Evolutionary conservation across 371 early-diverging fungal genomes (phyloP).

Genomic region (Actinomortierella ambigua): DNA sequence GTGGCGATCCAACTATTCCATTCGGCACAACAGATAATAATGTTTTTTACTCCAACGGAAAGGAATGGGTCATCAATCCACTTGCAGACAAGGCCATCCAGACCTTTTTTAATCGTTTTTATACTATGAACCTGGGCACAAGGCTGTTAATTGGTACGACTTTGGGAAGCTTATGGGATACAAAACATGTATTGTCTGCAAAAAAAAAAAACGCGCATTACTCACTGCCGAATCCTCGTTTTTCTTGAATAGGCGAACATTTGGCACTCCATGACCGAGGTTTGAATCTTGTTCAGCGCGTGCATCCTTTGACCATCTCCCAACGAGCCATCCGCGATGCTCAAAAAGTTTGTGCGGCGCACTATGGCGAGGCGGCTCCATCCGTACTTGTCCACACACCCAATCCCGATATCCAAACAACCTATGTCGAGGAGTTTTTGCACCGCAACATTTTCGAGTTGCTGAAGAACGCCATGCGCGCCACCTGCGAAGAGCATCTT

Average conservation of each 20-base stretch:
- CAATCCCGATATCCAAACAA: constrained; percentile 54
- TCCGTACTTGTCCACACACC: constrained; percentile 56
- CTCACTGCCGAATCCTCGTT: too few species aligned
- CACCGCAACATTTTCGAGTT: constrained; percentile 74
- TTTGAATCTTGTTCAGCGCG: constrained; percentile 60
- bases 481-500: constrained; percentile 52
- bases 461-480: constrained; percentile 62
- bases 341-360: constrained; percentile 53
- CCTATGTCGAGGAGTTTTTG: constrained; percentile 65
- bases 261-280: constrained; percentile 60
- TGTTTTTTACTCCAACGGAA: constrained; percentile 27
- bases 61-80: constrained; percentile 32
- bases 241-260: constrained; percentile 59
- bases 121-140: constrained; percentile 41
- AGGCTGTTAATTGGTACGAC: constrained; percentile 33
- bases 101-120: constrained; percentile 40
- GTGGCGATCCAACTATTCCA: constrained; percentile 2
- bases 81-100: constrained; percentile 36
- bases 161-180: too few species aligned
- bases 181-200: too few species aligned
- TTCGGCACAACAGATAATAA: constrained; percentile 3
- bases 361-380: constrained; percentile 54
- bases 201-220: too few species aligned
- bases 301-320: constrained; percentile 66
- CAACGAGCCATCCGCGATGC: constrained; percentile 70